These are phyloP conservation scores for Venturia carpophila DNA, from an alignment of 2,329 filamentous ascomycete genomes.

Conservation along the genomic window DNA sequence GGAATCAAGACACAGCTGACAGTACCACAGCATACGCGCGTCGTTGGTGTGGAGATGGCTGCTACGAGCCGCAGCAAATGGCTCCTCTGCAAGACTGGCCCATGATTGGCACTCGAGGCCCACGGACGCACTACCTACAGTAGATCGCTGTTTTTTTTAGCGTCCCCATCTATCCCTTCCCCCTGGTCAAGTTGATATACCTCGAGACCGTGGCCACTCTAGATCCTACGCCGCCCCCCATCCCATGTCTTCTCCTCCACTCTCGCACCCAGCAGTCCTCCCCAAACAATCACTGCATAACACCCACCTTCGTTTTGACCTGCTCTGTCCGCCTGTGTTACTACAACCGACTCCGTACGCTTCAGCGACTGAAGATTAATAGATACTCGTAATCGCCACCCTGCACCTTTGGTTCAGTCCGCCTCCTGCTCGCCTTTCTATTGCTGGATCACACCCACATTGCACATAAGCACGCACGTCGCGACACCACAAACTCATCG, in stretches of 20 bases:
- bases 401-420: background rate
- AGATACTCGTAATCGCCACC: background rate
- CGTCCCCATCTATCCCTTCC: background rate
- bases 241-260: background rate
- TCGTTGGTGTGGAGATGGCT: conserved; percentile 5
- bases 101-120: background rate
- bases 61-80: background rate
- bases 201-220: conserved; percentile 4
- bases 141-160: background rate
- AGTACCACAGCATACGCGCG: background rate
- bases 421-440: background rate
- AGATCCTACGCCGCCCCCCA: background rate
- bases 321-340: background rate
- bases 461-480: conserved; percentile 6
- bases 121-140: background rate
- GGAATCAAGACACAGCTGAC: background rate
- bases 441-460: background rate
- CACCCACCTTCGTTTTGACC: conserved; percentile 6
- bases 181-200: background rate
- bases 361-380: conserved; percentile 3
- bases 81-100: background rate
- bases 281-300: background rate
- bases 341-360: background rate
- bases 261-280: background rate
- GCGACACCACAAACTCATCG: conserved; percentile 11